A percentile compares a stretch with the other conserved stretches of the same genome.
Conservation (phyloP, 2,329 filamentous ascomycete genomes). For the Penicillium brasilianum region DNA sequence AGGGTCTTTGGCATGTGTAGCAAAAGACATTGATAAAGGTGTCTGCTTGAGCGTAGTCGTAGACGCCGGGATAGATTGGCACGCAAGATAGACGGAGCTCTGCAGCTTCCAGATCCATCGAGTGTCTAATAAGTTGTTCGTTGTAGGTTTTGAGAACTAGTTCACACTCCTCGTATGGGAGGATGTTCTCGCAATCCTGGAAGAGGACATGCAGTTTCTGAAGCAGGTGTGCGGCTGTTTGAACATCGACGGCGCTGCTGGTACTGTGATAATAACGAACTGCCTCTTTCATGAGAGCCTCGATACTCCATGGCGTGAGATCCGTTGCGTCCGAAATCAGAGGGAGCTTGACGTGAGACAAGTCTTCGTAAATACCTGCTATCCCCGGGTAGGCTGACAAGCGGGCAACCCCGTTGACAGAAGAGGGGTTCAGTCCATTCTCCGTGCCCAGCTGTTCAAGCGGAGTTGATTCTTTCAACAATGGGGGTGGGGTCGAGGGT, state of each 20-base stretch:
- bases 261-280: conserved; percentile 48
- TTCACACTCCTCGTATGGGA: conserved; percentile 57
- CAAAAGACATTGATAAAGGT: conserved; percentile 61
- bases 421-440: conserved; percentile 10
- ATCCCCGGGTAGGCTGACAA: conserved; percentile 12
- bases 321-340: conserved; percentile 37
- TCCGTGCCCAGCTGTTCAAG: conserved; percentile 24
- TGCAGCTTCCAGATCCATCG: conserved; percentile 56
- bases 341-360: conserved; percentile 37
- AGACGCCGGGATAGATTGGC: conserved; percentile 60
- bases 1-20: conserved; percentile 61
- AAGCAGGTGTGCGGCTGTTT: conserved; percentile 49
- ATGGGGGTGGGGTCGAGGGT: conserved; percentile 44
- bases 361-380: conserved; percentile 25
- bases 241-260: conserved; percentile 43
- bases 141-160: conserved; percentile 63
- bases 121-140: conserved; percentile 55
- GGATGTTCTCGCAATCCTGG: conserved; percentile 43
- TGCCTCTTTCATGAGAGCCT: conserved; percentile 46
- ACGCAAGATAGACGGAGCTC: conserved; percentile 62
- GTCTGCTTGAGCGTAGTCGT: conserved; percentile 61
- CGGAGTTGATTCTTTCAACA: conserved; percentile 44
- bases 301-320: conserved; percentile 47
- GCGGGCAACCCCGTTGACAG: conserved; percentile 2
- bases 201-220: conserved; percentile 48